Evolutionary conservation across 2,329 filamentous ascomycete species (phyloP), one percentile per base, ranked within the genome.

Genomic region (Bipolaris zeicola): DNA sequence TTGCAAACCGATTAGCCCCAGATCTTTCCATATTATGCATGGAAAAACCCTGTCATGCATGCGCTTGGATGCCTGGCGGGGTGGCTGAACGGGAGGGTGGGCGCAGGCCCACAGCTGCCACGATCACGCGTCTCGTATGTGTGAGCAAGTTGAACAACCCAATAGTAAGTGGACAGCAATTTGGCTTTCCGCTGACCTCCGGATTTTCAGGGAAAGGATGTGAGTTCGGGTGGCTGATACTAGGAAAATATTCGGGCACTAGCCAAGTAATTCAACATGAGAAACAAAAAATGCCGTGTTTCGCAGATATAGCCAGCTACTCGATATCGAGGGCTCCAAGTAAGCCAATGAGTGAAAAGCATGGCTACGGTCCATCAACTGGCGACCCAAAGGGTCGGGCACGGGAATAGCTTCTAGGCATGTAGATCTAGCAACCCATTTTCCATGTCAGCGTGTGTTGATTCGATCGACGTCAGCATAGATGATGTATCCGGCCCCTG

Each of bases 1-100:
- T 46, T 36, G 39, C 18, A 20, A 34, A 6, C 47, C 16, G 6
- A 48, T 37, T 24, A 16, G 43, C 31, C 38, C 50, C 38, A 48
- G 50, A 46, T 49, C 6, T 42, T 44, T 50, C 47, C 14, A 44
- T 28, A 26, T 8, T 11, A 46, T 28, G 51, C 57, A 60, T 11
- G 54, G 51, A 43, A 60, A 43, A 57, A 51, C 55, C 26, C 2
- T 36, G 18, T 48, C 42, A 45, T 34, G 28, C 33, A 31, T 36
- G 33, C n/a, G 39, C 52, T 50, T 60, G 54, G 53, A 6, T 39
- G 14, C 33, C 41, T 26, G 38, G 49, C 24, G 11, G 43, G 48
- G 44, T 49, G 28, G 52, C 46, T 34, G 26, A 36, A 14, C 22
- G 37, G 31, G 22, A 31, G 28, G 48, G 28, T 43, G 31, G 42